Base-by-base conservation (phyloP, 2,329 filamentous ascomycete genomes). In the Colletotrichum costaricense region DNA sequence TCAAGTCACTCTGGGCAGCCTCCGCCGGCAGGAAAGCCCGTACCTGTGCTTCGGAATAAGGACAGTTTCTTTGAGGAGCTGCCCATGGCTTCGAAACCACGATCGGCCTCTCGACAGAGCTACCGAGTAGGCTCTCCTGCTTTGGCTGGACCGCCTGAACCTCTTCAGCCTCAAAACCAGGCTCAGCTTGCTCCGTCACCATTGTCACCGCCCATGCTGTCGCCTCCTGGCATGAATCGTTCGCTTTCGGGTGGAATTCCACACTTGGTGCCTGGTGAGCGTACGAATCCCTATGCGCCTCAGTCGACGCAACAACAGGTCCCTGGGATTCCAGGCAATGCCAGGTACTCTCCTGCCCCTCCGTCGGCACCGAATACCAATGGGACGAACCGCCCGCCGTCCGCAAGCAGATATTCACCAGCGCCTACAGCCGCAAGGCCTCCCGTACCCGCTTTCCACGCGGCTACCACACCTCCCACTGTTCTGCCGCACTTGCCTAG, bases 1-100 rank as follows among this genome's bases (percentile, higher is more conserved):
- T 84, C 82, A 60, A 85, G 82, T 55, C 81, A 83, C 28, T 77
- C 81, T 38, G 78, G 77, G 24, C 82, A 84, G 74, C 78, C 78
- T 1, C 79, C 79, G 1, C 72, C 80, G 0, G 72, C 76, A 35
- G 78, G 76, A 5, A 79, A 84, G 59, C 77, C 82, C 59, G 75
- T 82, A 70, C 78, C 81, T 69, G 64, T 83, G 78, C 74, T 82
- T 76, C 81, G 79, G 9, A 80, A 79, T 38, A 87, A 89, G 74
- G 82, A 86, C 49, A 91, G 88, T 76, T 96, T 96, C 80, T 96
- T 95, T 76, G 94, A 95, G 81, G 94, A 96, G 67, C 85, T 96
- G 26, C 94, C 94, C 1, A 81, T 93, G 64, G 82, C 88, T 2
- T 82, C 89, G 4, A 92, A 88, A 78, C 88, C 91, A n/a, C 89